Evolutionary conservation across 768 basidiomycete genomes (phyloP).

Genomic region (Baorangia bicolor): DNA sequence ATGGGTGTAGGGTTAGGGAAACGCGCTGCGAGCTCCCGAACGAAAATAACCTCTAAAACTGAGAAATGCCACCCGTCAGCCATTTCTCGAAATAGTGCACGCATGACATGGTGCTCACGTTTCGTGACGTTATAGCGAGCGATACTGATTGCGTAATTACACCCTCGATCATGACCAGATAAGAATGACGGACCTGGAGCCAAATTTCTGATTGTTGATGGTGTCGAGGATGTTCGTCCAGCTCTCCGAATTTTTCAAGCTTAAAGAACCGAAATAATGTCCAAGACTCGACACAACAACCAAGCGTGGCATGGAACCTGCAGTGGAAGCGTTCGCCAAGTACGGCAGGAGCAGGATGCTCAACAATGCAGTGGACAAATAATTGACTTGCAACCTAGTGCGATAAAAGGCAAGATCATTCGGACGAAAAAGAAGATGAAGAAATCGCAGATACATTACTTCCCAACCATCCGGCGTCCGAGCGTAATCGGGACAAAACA

Average conservation of each 20-base stretch:
- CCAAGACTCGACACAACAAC: conserved; percentile 30
- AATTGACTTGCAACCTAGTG: conserved; percentile 34
- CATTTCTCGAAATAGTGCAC: background rate
- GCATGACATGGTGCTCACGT: conserved; percentile 8
- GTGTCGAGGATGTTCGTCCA: conserved; percentile 23
- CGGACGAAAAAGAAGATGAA: background rate
- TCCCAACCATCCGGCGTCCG: conserved; percentile 48
- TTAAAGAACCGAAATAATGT: conserved; percentile 18
- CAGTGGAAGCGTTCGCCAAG: conserved; percentile 21
- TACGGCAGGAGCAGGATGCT: conserved; percentile 33
- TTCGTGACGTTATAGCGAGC: conserved; percentile 26
- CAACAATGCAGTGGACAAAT: conserved; percentile 32
- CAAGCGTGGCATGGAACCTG: conserved; percentile 18
- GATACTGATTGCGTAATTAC: background rate
- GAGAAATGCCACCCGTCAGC: background rate
- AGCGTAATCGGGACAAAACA: conserved; percentile 12
- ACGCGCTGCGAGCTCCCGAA: conserved; percentile 28
- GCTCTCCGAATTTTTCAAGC: conserved; percentile 1
- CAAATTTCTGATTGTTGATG: conserved; percentile 22
- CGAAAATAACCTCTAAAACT: conserved; percentile 33
- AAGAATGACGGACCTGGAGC: conserved; percentile 11
- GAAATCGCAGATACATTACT: conserved; percentile 30
- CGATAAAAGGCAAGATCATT: background rate
- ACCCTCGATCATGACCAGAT: background rate
- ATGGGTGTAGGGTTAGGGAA: conserved; percentile 24